These are phyloP conservation scores for Senecio squalidus DNA, from an alignment of 140 eudicot species.

Conservation along the genomic window DNA sequence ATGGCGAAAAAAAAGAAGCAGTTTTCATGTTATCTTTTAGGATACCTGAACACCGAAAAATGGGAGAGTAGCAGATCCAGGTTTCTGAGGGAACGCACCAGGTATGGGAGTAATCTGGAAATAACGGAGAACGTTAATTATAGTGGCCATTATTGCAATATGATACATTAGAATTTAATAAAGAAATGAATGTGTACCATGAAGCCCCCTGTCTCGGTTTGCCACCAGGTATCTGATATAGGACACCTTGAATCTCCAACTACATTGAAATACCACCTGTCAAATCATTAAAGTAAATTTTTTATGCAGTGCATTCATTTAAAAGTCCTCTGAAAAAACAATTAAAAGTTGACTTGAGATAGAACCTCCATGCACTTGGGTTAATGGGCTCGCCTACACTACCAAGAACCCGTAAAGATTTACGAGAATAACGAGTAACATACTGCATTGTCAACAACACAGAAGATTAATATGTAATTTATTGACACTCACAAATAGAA, in stretches of 20 bases:
- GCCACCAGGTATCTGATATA: constrained; percentile 99
- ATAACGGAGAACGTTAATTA: background rate
- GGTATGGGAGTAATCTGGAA: constrained; percentile 95
- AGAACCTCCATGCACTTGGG: constrained; percentile 99
- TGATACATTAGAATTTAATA: background rate
- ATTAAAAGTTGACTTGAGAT: background rate
- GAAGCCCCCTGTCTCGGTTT: constrained; percentile 98
- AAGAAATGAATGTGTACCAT: constrained; percentile 45
- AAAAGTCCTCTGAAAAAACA: background rate
- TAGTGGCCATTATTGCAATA: constrained; percentile 4
- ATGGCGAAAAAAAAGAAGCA: background rate
- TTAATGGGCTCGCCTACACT: constrained; percentile 99
- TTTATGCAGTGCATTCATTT: background rate
- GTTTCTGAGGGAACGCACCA: constrained; percentile 97
- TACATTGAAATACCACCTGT: constrained; percentile 93
- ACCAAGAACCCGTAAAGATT: constrained; percentile 94
- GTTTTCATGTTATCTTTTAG: background rate
- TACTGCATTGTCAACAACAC: constrained; percentile 51
- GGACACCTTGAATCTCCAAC: constrained; percentile 99
- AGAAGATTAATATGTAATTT: constrained; percentile 18
- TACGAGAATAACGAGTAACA: constrained; percentile 90
- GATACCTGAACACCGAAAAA: constrained; percentile 96
- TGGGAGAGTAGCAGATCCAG: constrained; percentile 97
- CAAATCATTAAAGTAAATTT: constrained; percentile 7
- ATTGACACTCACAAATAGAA: background rate